phyloP scores from a whole-genome alignment of 805 yeast genomes.

The Komagataella pastoris region DNA sequence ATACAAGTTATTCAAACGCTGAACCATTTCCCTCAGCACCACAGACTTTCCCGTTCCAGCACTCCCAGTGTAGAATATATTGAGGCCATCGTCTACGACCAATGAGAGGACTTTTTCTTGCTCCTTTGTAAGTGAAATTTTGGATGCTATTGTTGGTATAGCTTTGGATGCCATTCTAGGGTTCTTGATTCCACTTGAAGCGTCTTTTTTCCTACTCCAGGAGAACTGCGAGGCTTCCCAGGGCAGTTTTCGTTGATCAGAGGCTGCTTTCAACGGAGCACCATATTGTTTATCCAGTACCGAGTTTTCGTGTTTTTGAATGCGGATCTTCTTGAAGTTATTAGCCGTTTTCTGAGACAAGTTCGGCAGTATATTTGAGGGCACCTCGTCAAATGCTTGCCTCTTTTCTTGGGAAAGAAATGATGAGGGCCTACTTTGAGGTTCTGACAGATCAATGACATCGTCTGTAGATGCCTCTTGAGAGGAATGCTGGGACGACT shows the following conservation, averaged over 20 bases:
- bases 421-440: background rate
- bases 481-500: background rate
- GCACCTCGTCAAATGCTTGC: background rate
- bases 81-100: constrained; percentile 44
- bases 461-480: background rate
- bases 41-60: constrained; percentile 98
- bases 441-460: background rate
- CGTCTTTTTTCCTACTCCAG: background rate
- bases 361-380: background rate
- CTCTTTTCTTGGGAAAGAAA: background rate
- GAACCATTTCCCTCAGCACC: constrained; percentile 52
- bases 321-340: background rate
- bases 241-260: background rate
- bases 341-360: background rate
- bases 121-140: constrained; percentile 31
- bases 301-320: background rate
- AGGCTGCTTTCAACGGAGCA: background rate
- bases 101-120: constrained; percentile 54
- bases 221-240: background rate
- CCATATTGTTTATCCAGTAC: background rate
- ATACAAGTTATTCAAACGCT: constrained; percentile 30
- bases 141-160: background rate
- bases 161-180: background rate
- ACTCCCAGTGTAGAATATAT: constrained; percentile 88
- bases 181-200: background rate